A percentile compares a stretch with the other conserved stretches of the same genome.
Conservation (phyloP, 306 rosid species). For the Lotus japonicus region DNA sequence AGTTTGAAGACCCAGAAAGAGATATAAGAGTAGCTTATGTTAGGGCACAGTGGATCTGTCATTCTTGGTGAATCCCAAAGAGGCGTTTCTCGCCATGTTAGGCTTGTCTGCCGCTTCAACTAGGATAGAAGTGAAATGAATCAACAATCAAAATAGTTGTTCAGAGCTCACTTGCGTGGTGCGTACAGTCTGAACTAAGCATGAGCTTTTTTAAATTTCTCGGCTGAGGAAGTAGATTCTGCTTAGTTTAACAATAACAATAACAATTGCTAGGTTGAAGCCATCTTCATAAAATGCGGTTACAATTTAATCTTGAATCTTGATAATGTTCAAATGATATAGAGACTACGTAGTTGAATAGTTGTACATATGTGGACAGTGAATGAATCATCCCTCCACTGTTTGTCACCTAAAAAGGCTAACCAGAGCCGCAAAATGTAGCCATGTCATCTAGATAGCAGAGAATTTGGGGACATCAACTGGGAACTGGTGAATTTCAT, state of each 20-base stretch:
- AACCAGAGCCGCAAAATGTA: background rate
- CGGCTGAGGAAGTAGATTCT: background rate
- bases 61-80: background rate
- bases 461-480: conserved; percentile 48
- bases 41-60: background rate
- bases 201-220: background rate
- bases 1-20: background rate
- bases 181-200: background rate
- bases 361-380: background rate
- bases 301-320: background rate
- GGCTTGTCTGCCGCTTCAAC: too few relatives aligned
- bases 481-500: conserved; percentile 48
- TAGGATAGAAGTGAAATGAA: background rate
- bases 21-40: background rate
- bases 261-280: background rate
- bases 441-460: conserved; percentile 14
- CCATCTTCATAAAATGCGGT: background rate
- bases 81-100: background rate
- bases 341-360: background rate
- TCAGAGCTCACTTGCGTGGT: background rate
- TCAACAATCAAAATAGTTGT: background rate
- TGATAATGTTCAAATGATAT: background rate
- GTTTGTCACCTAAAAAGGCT: background rate
- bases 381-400: background rate
- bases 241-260: too few relatives aligned